Evolutionary conservation across 2,329 filamentous ascomycete genomes (phyloP), one percentile per base, ranked within the genome.

Genomic region (Chrysoporthe puriensis): DNA sequence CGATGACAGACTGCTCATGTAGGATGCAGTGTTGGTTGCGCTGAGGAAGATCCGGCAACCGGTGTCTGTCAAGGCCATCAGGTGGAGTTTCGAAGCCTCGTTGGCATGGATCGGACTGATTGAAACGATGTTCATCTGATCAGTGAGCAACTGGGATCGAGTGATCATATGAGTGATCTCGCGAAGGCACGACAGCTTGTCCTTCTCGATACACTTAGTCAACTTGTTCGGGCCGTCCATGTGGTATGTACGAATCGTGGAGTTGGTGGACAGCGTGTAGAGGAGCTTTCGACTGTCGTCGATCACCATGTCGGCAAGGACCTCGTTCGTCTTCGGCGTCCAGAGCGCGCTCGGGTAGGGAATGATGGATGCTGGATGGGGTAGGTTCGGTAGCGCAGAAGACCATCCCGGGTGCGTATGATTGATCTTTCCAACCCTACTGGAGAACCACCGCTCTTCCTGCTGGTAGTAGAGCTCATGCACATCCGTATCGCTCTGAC

Each of bases 391-490:
- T 3, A 93, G 82, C 2, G 91, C 84, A 13, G 87, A 90, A 66
- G 86, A 85, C 83, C 92, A 90, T 44, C 91, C 90, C 3, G 87
- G 89, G 76, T 87, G 90, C 61, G 91, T 95, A 77, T 97, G 96
- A 76, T 96, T 96, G 71, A 95, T 89, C 79, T 94, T 97, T 69
- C 91, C 90, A 76, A 93, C 96, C 72, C 91, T 88, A 78, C 90
- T 94, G 64, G 92, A 91, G 76, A 99, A 99, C 96, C 96, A 99
- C 73, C 92, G 91, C 79, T 99, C 96, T 78, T 98, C 94, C 75
- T 97, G 94, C 79, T 98, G 95, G 77, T 99, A 99, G 73, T 91
- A 94, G 64, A 99, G 86, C 79, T 99, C 96, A 77, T 96, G 93
- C 60, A 99, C 88, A 73, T 98, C 94, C 71, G 93, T 93, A 72